These are phyloP conservation scores for Tolypocladium ovalisporum DNA, from an alignment of 2,329 filamentous ascomycete genomes.

Conservation along the genomic window DNA sequence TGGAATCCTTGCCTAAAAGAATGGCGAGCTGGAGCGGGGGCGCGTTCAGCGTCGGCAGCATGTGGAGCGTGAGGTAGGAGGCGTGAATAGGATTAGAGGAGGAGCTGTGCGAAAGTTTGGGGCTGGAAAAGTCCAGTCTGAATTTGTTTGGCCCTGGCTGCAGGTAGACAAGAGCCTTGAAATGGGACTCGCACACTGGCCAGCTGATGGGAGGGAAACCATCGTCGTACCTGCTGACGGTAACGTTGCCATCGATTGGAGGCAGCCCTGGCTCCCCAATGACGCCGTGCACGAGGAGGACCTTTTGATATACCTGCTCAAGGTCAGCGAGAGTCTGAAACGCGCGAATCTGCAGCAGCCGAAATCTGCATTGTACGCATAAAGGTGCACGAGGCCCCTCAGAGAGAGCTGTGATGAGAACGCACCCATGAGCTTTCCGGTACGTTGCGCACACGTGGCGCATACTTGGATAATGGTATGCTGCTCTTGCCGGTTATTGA, in stretches of 20 bases:
- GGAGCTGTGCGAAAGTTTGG: slow-evolving; percentile 62
- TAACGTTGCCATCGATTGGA: slow-evolving; percentile 67
- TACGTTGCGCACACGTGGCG: slow-evolving; percentile 69
- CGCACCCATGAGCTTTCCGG: slow-evolving; percentile 77
- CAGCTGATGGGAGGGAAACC: slow-evolving; percentile 72
- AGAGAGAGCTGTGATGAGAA: slow-evolving; percentile 5
- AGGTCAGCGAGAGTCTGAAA: slow-evolving; percentile 9
- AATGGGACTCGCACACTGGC: slow-evolving; percentile 82
- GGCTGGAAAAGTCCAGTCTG: slow-evolving; percentile 77
- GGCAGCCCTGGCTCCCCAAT: slow-evolving; percentile 62
- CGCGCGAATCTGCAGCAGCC: background rate
- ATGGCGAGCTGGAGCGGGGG: slow-evolving; percentile 87
- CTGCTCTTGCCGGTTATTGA: slow-evolving; percentile 41
- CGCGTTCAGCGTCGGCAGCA: slow-evolving; percentile 65
- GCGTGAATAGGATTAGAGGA: slow-evolving; percentile 62
- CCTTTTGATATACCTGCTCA: slow-evolving; percentile 79
- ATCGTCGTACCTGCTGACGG: slow-evolving; percentile 73
- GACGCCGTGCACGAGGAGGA: slow-evolving; percentile 70
- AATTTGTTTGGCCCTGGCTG: slow-evolving; percentile 81
- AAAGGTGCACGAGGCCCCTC: background rate
- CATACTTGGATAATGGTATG: slow-evolving; percentile 63
- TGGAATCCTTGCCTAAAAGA: slow-evolving; percentile 77
- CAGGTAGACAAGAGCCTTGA: slow-evolving; percentile 87
- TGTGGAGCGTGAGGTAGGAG: slow-evolving; percentile 73
- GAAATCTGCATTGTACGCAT: too few relatives aligned